Base-by-base conservation (phyloP, 179 eudicot species). In the Silene vulgaris region DNA sequence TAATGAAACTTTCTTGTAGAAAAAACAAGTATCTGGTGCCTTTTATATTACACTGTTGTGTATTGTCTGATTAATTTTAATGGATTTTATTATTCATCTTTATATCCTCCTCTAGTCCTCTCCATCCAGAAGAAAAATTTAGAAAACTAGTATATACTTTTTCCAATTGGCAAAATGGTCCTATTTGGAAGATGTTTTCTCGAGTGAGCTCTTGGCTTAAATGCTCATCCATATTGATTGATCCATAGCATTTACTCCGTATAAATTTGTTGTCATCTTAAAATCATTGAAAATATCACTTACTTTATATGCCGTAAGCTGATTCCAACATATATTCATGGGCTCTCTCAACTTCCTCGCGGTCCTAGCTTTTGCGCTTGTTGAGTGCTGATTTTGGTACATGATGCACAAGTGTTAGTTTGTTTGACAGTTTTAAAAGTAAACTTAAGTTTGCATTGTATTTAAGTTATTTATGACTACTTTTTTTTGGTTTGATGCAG, bases 401-500 rank as follows among this genome's bases (percentile, higher is more conserved):
- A 11, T 61, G 54, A 30, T 13, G 19, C 63, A 65, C 14, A 64
- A 48, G 65, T 77, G 63, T 48, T 75, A 45, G 11, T 65, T 40
- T 75, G 52, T n/a, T 52, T 30, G 52, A 28, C 14, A 26, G 35
- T 60, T 62, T 21, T 62, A 29, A 29, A 5, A 8, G 30, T 57
- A 54, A n/a, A 67, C 68, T 26, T 78, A 61, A 7, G 57, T 76
- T 40, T 73, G 64, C 63, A 28, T 48, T 66, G 37, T 30, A 20
- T 4, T 56, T 35, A 52, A 23, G 74, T 77, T 57, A 52, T 63
- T 69, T 69, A 52, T 77, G 65, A 80, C 66, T 63, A 35, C 78
- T 71, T 66, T 82, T 76, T 81, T 77, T 56, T 56, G 3, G 60
- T 82, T 80, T 79, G 56, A 17, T 87, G 90, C 97, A 96, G 99